Conservation (phyloP, 768 basidiomycete species). For the Auricularia sp. region DNA sequence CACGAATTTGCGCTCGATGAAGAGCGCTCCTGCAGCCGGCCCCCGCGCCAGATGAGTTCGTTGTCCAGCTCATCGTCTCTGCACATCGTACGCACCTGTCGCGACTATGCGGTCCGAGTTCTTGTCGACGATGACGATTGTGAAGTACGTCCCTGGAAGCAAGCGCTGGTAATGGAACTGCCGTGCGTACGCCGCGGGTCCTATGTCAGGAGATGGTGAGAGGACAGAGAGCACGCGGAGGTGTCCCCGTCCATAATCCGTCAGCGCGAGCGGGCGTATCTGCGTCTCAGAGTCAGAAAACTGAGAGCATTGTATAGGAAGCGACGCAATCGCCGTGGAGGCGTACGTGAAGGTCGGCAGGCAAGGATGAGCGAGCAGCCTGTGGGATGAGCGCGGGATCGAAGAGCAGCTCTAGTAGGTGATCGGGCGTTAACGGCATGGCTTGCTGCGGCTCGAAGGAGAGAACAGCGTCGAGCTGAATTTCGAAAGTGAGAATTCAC, state of each 20-base stretch:
- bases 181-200: conserved; percentile 57
- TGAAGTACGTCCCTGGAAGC: conserved; percentile 58
- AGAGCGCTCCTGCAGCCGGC: conserved; percentile 57
- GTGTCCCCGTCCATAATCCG: conserved; percentile 76
- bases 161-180: conserved; percentile 56
- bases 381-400: no score
- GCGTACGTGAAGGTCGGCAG: no score
- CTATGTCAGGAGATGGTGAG: conserved; percentile 56
- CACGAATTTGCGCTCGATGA: conserved; percentile 93
- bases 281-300: conserved; percentile 19
- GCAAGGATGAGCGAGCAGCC: no score
- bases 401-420: no score
- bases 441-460: no score
- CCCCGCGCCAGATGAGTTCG: conserved; percentile 8
- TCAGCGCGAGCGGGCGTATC: conserved; percentile 87
- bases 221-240: conserved; percentile 68
- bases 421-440: no score
- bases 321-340: no score
- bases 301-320: no score
- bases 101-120: conserved; percentile 36
- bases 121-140: conserved; percentile 74
- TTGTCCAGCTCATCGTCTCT: no score
- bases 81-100: conserved; percentile 5
- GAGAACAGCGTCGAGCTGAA: no score
- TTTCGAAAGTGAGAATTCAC: no score